Evolutionary conservation across 345 rosid genomes (phyloP).

Genomic region (Syzygium aqueum): DNA sequence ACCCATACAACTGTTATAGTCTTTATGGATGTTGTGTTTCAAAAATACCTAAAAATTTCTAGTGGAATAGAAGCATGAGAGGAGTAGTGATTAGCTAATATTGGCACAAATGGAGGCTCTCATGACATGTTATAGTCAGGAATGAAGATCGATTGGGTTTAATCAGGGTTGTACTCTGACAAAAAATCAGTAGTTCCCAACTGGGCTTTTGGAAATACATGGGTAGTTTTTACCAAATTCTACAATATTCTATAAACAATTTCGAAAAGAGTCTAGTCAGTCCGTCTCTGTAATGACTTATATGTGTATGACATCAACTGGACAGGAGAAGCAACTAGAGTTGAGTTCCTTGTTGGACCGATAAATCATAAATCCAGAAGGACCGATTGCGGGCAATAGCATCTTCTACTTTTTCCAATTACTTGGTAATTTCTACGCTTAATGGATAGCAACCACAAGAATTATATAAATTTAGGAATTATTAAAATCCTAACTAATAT

Average conservation of each 20-base stretch:
- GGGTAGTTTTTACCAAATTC: not conserved
- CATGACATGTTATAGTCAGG: not conserved
- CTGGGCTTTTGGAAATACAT: not conserved
- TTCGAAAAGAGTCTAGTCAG: not conserved
- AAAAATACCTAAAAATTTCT: not conserved
- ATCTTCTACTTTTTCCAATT: not conserved
- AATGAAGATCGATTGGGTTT: rapidly evolving
- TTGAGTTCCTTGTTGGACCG: not conserved
- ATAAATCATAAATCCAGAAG: not conserved
- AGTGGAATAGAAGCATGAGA: not conserved
- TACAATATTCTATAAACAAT: not conserved
- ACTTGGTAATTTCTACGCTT: not conserved
- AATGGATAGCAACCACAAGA: no score
- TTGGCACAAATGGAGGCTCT: not conserved
- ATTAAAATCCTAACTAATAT: not conserved
- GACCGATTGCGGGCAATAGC: no score
- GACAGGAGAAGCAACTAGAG: not conserved
- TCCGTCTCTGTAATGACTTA: not conserved
- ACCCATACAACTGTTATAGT: not conserved
- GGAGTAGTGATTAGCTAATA: not conserved
- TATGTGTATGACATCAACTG: not conserved
- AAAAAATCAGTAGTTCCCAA: not conserved
- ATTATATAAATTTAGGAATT: no score
- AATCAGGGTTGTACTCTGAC: not conserved
- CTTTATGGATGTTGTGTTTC: not conserved